A percentile compares a stretch with the other conserved stretches of the same genome.
Conservation (phyloP, 257 asterid species). For the Buddleja alternifolia region DNA sequence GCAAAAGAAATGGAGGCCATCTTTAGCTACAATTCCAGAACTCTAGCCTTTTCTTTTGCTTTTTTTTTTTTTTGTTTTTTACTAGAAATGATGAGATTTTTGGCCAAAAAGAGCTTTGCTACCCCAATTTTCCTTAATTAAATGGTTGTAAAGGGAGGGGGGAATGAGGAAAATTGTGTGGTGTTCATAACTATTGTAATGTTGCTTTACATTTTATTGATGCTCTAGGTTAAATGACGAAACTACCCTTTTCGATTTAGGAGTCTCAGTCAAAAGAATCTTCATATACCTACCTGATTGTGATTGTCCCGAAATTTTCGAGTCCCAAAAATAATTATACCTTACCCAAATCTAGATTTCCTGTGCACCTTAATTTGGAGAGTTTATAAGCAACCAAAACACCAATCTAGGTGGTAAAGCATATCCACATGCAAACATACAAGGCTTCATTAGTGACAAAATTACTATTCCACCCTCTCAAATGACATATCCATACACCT, state of each 20-base stretch:
- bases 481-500: neutral
- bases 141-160: neutral
- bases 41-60: neutral
- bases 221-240: neutral
- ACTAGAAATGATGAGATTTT: too few species aligned
- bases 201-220: neutral
- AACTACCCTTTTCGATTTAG: neutral
- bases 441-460: neutral
- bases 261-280: too few species aligned
- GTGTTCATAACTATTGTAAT: neutral
- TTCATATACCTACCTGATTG: neutral
- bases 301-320: neutral
- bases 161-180: conserved; percentile 19
- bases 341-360: neutral
- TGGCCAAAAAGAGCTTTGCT: too few species aligned
- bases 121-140: conserved; percentile 21
- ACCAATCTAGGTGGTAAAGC: conserved; percentile 13
- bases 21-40: conserved; percentile 52
- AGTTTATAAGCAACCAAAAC: conserved; percentile 8
- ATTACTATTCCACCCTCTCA: neutral
- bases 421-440: neutral
- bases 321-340: neutral
- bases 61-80: too few species aligned
- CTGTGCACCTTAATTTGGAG: neutral
- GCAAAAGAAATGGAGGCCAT: conserved; percentile 45